Evolutionary conservation across 2,329 filamentous ascomycete genomes (phyloP), one percentile per base, ranked within the genome.

Genomic region (Fusarium protoensiforme): DNA sequence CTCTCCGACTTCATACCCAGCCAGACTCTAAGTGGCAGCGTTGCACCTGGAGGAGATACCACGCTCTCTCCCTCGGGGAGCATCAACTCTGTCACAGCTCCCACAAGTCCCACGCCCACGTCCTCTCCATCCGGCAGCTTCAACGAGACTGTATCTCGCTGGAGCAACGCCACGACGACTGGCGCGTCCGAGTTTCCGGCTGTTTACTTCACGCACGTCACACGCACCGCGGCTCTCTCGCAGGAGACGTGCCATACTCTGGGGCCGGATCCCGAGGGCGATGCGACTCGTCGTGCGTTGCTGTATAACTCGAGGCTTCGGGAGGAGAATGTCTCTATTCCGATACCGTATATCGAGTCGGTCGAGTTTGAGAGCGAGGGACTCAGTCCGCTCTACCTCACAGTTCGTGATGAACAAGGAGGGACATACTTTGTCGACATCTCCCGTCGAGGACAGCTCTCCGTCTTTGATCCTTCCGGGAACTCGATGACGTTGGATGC

Each of bases 281-380:
- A 76, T 6, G 59, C 74, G 11, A 61, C 75, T 14, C 63, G 77
- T 24, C 70, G 81, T 39, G 76, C 80, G 0, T 61, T 79, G 6
- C 57, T 84, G n/a, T 79, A 80, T 51, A 83, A 81, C 48, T 72
- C 75, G 16, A 78, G 77, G 7, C 65, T 79, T 8, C 78, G 69
- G 11, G 79, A 80, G 54, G 67, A 69, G 2, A 81, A 83, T 33
- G 67, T 75, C 18, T 76, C 79, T 0, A 79, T 83, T 7, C 81
- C 81, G 1, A 76, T 78, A 24, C 81, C 82, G 0, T 84, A 82
- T 53, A 79, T 84, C 5, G 81, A 84, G 57, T 80, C 83, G 0
- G 76, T 84, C 24, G 78, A 79, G 46, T 80, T 84, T 54, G 77
- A 81, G 24, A 73, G 70, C 4, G 75, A 79, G 18, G 80, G 79